Evolutionary conservation across 441 rosid species (phyloP), one percentile per base, ranked within the genome.

Genomic region (Bocquillonia castaneifolia): DNA sequence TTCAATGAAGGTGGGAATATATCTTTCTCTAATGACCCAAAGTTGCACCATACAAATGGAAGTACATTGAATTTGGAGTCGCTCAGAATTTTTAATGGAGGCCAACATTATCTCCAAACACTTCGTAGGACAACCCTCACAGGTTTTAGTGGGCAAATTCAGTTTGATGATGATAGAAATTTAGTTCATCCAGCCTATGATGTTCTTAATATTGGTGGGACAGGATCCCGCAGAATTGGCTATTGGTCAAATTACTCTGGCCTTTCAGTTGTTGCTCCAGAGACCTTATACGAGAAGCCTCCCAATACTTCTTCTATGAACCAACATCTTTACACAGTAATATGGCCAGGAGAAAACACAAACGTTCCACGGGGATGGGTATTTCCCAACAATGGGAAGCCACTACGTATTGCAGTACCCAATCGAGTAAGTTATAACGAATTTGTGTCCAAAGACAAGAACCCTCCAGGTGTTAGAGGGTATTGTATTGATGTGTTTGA

Each of bases 401-500:
- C 93, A 13, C 82, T 93, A 28, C 79, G 78, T 39, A 91, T 91
- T 42, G 91, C 81, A 0, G 97, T 93, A 64, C 99, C 99, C 23
- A 63, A 91, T 78, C 86, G 99, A 31, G 84, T 81, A 55, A 77
- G 82, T 76, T 93, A 77, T 67, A 72, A 73, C 69, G 81, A 89
- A 72, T 84, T 81, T 74, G 86, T 73, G 63, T 60, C 78, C 7
- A 83, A 76, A 77, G 98, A 89, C 65, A 76, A 70, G 1, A 74
- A 74, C 64, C 85, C 95, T 3, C 95, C 77, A 5, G 93, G 97
- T 55, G 92, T 86, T 66, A 81, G 63, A 80, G 99, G 99, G 72
- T 91, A 73, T 74, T 86, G 97, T 66, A 87, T 93, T 13, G 99
- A 93, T 76, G 84, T 93, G 59, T 93, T 93, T 73, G 97, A 91